A percentile compares a stretch with the other conserved stretches of the same genome.
These are phyloP conservation scores for Panicum virgatum DNA, from an alignment of 202 grass and related monocot genomes.

Conservation along the genomic window DNA sequence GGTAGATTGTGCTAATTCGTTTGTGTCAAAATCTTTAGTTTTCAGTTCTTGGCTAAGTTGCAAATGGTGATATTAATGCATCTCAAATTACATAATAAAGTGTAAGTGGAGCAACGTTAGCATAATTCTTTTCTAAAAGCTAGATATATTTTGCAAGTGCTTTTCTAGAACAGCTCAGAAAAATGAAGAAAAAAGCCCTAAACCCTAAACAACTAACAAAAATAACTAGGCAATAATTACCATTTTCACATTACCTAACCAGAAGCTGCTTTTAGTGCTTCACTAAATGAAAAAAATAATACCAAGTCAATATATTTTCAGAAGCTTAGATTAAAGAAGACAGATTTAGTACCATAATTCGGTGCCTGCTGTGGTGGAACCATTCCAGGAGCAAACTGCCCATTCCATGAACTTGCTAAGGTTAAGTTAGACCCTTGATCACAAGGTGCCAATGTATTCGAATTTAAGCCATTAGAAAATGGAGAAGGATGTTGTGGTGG, in stretches of 20 bases:
- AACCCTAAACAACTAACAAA: too few relatives aligned
- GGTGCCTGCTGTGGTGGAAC: slow-evolving; percentile 45
- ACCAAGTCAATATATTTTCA: slow-evolving; percentile 12
- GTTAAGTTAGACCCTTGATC: slow-evolving; percentile 51
- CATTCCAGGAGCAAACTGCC: slow-evolving; percentile 50
- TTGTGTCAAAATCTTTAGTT: neutral
- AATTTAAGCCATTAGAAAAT: slow-evolving; percentile 54
- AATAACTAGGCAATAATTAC: neutral
- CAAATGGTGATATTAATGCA: neutral
- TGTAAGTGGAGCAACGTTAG: neutral
- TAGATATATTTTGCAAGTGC: neutral
- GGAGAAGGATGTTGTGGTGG: slow-evolving; percentile 53
- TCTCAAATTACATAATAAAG: neutral
- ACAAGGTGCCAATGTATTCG: slow-evolving; percentile 56
- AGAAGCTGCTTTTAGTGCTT: neutral
- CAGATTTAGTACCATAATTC: slow-evolving; percentile 53
- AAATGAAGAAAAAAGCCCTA: neutral
- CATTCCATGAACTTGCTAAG: slow-evolving; percentile 64
- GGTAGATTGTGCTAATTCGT: neutral
- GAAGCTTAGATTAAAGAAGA: slow-evolving; percentile 10
- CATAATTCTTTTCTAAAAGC: neutral
- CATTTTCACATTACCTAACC: neutral
- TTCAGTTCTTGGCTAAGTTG: neutral
- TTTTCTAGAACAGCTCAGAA: neutral
- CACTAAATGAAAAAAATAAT: slow-evolving; percentile 24